Percentiles rank a stretch among this genome's conserved stretches.
Evolutionary conservation across 345 rosid species (phyloP).

Genomic region (Melaleuca quinquenervia): DNA sequence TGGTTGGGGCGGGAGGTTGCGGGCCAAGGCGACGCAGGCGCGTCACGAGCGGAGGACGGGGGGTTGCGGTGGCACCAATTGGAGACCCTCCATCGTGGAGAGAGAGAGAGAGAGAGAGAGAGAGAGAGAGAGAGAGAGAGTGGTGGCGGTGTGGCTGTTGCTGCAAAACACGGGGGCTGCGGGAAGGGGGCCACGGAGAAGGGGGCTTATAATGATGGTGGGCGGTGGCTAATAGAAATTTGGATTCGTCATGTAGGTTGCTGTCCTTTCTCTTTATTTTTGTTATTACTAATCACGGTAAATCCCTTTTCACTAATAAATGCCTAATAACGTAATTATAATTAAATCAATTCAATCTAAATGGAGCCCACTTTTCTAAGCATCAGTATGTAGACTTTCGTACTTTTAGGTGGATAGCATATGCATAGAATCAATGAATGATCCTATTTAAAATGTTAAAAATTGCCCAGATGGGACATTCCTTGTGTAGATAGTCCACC

Average conservation of each 20-base stretch:
- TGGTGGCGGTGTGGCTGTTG: too few species aligned
- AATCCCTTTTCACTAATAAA: neutral
- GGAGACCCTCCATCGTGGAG: slow-evolving; percentile 6
- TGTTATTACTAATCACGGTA: neutral
- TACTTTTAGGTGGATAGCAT: too few species aligned
- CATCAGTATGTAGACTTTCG: neutral
- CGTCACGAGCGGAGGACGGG: neutral
- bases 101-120: neutral
- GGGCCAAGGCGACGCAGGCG: neutral
- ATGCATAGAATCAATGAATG: too few species aligned
- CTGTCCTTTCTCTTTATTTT: too few species aligned
- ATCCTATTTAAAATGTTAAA: too few species aligned
- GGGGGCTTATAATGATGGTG: too few species aligned
- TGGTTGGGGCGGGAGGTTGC: neutral
- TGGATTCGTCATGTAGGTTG: too few species aligned
- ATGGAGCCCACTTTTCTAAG: neutral
- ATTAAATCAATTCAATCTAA: neutral
- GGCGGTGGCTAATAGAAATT: too few species aligned
- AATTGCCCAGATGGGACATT: too few species aligned
- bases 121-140: neutral
- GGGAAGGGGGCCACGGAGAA: too few species aligned
- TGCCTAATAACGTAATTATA: neutral
- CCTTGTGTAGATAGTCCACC: too few species aligned
- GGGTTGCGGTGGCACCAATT: neutral
- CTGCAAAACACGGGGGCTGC: too few species aligned